Percentiles rank a stretch among this genome's conserved stretches.
phyloP scores from a whole-genome alignment of 805 yeast species.

The Suhomyces sp. region DNA sequence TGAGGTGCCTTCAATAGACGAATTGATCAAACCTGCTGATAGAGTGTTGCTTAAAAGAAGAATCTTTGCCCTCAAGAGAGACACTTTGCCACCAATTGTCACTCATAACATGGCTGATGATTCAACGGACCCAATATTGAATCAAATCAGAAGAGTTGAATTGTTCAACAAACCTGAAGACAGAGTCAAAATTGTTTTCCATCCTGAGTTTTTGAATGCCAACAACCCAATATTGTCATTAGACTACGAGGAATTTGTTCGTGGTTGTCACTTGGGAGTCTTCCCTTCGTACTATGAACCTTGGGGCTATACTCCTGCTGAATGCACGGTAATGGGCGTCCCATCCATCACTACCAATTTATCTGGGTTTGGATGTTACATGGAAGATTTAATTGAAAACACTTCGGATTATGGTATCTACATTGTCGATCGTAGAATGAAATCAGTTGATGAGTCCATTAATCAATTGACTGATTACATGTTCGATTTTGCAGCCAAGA shows the following conservation, averaged over 20 bases:
- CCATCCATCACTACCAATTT: conserved; percentile 95
- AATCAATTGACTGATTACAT: conserved; percentile 85
- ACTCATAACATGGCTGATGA: conserved; percentile 97
- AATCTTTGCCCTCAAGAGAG: conserved; percentile 88
- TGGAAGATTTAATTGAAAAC: conserved; percentile 95
- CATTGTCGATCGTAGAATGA: conserved; percentile 90
- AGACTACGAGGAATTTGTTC: conserved; percentile 95
- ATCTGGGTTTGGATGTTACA: conserved; percentile 96
- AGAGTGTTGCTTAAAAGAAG: conserved; percentile 86
- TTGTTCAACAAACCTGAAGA: conserved; percentile 87
- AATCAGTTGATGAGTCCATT: conserved; percentile 89
- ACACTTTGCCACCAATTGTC: conserved; percentile 88
- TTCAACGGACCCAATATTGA: conserved; percentile 83
- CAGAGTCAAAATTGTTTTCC: conserved; percentile 92
- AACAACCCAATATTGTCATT: conserved; percentile 90
- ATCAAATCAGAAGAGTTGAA: conserved; percentile 87
- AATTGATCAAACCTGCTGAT: conserved; percentile 81
- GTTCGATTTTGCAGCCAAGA: conserved; percentile 84
- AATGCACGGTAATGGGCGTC: conserved; percentile 99
- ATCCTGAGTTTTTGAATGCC: conserved; percentile 93
- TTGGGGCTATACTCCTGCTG: conserved; percentile 99
- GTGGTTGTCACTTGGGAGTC: conserved; percentile 97
- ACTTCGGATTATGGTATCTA: conserved; percentile 95
- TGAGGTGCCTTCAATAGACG: conserved; percentile 77
- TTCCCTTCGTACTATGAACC: conserved; percentile 99